Conservation (phyloP, 495 filamentous ascomycete genomes). For the Lophiotrema nucula region DNA sequence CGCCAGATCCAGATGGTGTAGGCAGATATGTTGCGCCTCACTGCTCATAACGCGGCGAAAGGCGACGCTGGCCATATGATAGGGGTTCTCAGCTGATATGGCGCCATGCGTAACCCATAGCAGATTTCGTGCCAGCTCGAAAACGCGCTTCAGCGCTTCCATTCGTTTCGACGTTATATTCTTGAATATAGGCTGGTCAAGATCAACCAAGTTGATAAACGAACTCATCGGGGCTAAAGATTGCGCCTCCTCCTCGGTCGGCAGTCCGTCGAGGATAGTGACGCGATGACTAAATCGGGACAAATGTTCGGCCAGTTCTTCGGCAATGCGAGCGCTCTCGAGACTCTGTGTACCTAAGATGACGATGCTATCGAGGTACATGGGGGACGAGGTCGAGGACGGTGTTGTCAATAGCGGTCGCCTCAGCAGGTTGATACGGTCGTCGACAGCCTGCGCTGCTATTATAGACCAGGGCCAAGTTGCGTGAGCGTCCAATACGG, state of each 20-base stretch:
- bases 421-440: background rate
- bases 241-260: background rate
- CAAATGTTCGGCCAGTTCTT: conserved; percentile 50
- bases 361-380: conserved; percentile 10
- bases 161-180: conserved; percentile 24
- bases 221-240: conserved; percentile 7
- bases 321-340: conserved; percentile 45
- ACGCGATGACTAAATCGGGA: too few species aligned
- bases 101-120: conserved; percentile 47
- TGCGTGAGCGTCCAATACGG: too few species aligned
- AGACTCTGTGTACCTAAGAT: background rate
- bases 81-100: background rate
- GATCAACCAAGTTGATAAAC: conserved; percentile 37
- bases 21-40: background rate
- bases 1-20: background rate
- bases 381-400: background rate
- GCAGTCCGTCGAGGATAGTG: background rate
- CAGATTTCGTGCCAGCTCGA: conserved; percentile 9
- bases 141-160: conserved; percentile 32
- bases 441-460: background rate
- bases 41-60: background rate
- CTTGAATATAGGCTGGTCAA: conserved; percentile 20
- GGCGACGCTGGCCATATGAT: conserved; percentile 1
- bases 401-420: background rate
- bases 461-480: background rate